Conservation (phyloP, 2,329 filamentous ascomycete species). For the Torrubiella hemipterigena region DNA sequence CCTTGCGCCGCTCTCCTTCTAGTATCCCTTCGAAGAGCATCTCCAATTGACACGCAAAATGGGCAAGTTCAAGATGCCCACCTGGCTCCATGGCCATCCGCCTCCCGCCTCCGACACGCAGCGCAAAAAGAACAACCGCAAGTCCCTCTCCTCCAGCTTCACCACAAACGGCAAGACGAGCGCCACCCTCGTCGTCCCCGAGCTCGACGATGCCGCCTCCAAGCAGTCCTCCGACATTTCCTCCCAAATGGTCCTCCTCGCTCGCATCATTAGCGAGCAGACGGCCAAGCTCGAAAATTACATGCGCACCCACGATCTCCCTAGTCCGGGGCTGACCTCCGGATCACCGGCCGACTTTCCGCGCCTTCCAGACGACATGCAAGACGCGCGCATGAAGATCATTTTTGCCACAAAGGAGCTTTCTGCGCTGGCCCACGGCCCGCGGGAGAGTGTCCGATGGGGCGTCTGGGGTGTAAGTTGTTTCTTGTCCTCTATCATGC, state of each 20-base stretch:
- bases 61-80: slow-evolving; percentile 21
- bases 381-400: slow-evolving; percentile 31
- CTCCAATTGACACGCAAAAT: slow-evolving; percentile 11
- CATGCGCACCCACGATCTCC: slow-evolving; percentile 27
- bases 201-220: too few species aligned
- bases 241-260: slow-evolving; percentile 31
- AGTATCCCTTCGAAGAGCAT: too few species aligned
- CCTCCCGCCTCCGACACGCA: slow-evolving; percentile 11
- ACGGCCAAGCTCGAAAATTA: slow-evolving; percentile 37
- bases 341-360: slow-evolving; percentile 34
- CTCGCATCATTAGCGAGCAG: slow-evolving; percentile 33
- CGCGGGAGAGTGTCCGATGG: slow-evolving; percentile 38
- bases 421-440: slow-evolving; percentile 33
- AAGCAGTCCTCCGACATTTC: too few species aligned
- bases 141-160: slow-evolving; percentile 21
- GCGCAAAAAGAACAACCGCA: slow-evolving; percentile 20
- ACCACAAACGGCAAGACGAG: too few species aligned
- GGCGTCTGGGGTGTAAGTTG: slow-evolving; percentile 36
- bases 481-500: too few species aligned
- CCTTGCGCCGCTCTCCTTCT: too few species aligned
- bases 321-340: slow-evolving; percentile 31
- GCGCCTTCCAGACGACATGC: slow-evolving; percentile 30
- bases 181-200: too few species aligned
- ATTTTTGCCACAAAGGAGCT: slow-evolving; percentile 37
- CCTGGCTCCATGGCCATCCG: slow-evolving; percentile 18